Evolutionary conservation across 768 basidiomycete species (phyloP), one percentile per base, ranked within the genome.

Genomic region (Suillus sp.): DNA sequence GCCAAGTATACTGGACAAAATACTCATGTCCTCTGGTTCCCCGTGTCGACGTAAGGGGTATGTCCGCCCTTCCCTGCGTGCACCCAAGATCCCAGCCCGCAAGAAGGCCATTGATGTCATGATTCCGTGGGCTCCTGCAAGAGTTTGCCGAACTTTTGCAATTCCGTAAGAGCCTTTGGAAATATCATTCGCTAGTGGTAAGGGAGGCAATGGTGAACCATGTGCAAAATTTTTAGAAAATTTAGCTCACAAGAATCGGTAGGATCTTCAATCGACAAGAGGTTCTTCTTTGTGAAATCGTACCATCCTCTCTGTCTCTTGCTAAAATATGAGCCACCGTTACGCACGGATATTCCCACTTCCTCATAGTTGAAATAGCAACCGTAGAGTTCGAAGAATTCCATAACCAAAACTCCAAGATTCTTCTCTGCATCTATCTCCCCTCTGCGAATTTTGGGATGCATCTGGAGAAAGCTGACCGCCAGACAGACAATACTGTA

Each of bases 351-450:
- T 66, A 99, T 93, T 10, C 96, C 96, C 20, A 90, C 87, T 70
- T 92, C 88, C 60, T 90, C 86, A 68, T 94, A 97, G 74, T 96
- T 95, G 84, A 98, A 99, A 74, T 88, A 87, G 56, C 83, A 80
- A 18, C 96, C 96, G 74, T 99, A 99, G 14, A 96, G 81, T 80
- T 99, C 96, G 71, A 99, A 97, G 73, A 99, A 98, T 76, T 99
- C 97, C 81, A 98, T 86, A 51, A 97, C 83, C 61, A 99, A 78
- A n/a, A 96, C 92, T 2, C 97, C 97, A 11, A 99, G 81, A 71
- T 99, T 99, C 69, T 85, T 81, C 67, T 88, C 86, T 0, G 95
- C 86, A 68, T 96, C 88, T 34, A 99, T 93, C 75, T 96, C 93
- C 0, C 88, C 92, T 61, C 86, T 77, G 45, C 96, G 88, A 64